Percentiles rank a stretch among this genome's conserved stretches.
Evolutionary conservation across 2,329 filamentous ascomycete genomes (phyloP).

Genomic region (Fusarium circinatum): DNA sequence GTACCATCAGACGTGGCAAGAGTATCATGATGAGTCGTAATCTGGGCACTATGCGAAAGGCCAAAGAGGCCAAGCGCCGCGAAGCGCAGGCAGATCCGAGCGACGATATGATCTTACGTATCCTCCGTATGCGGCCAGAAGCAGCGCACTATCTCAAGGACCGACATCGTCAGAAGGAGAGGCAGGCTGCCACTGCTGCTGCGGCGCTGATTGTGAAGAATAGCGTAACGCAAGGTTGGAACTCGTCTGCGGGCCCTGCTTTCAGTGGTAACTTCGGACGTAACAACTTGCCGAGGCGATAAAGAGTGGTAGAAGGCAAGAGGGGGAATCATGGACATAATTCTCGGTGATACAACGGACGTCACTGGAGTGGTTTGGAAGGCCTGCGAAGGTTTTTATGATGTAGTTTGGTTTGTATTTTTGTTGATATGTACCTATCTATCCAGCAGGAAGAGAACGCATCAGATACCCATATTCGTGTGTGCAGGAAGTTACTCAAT

Average conservation of each 20-base stretch:
- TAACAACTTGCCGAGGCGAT: constrained; percentile 61
- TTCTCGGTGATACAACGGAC: not conserved
- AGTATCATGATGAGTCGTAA: constrained; percentile 95
- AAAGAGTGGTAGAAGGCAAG: constrained; percentile 30
- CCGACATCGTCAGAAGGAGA: constrained; percentile 91
- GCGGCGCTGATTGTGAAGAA: constrained; percentile 95
- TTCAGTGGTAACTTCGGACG: constrained; percentile 56
- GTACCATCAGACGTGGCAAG: constrained; percentile 73
- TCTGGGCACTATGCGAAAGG: constrained; percentile 93
- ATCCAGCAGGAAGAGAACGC: constrained; percentile 40
- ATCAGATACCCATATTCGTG: constrained; percentile 46
- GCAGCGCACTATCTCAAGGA: constrained; percentile 89
- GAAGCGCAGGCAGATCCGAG: constrained; percentile 96
- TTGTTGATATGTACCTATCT: constrained; percentile 33
- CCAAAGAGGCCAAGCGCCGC: constrained; percentile 94
- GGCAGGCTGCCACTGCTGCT: constrained; percentile 87
- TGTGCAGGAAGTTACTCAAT: constrained; percentile 32
- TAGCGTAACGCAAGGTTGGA: constrained; percentile 75
- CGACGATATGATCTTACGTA: constrained; percentile 97
- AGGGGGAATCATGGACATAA: constrained; percentile 9
- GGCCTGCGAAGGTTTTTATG: not conserved
- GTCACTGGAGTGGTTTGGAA: not conserved
- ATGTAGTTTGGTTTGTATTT: constrained; percentile 22
- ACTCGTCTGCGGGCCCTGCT: constrained; percentile 48
- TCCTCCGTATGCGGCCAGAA: constrained; percentile 93